Base-by-base conservation (phyloP, 1,139 yeast genomes). In the Kurtzmaniella quercitrusa region DNA sequence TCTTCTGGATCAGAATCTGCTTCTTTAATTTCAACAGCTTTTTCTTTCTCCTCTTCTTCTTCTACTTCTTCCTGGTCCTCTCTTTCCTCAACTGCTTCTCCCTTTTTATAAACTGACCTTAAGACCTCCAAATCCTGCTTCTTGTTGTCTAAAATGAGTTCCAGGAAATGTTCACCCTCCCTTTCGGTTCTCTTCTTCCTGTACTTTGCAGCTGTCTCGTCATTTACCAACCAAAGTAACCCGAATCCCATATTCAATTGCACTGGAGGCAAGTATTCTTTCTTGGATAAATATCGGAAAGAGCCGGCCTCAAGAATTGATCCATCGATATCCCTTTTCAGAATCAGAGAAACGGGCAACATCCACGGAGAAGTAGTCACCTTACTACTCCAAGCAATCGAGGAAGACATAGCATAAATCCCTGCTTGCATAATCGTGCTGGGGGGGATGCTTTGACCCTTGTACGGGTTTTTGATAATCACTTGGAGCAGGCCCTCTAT, bases 201-300 rank as follows among this genome's bases (percentile, higher is more conserved):
- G 44, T 78, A 74, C 46, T 66, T 69, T 17, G 58, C 58, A 2
- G 75, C 62, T 1, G 82, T 70, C 14, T 68, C 78, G 41, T 78
- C 83, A 51, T 81, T 82, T 5, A 83, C 78, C 44, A 85, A 67
- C 85, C 94, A 87, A 48, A 87, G 60, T 47, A 93, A 75, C 0
- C 88, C 97, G 50, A 90, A 72, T 0, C 98, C 98, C 95, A 93
- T 85, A 1, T 83, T 91, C 54, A 90, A 63, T 54, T 84, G 95
- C 14, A 83, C 75, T 1, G 97, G 96, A 0, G 96, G 95, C 54
- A 91, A 68, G 50, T 67, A 78, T 21, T 75, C 79, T 58, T 83
- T 84, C 44, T 73, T 72, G 9, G 79, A 79, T 34, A 77, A 70
- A 43, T 78, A 73, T 44, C 76, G 75, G 48, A 91, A 77, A 41